Conservation (phyloP, 2,329 filamentous ascomycete genomes). For the Cryphonectria naterciae region DNA sequence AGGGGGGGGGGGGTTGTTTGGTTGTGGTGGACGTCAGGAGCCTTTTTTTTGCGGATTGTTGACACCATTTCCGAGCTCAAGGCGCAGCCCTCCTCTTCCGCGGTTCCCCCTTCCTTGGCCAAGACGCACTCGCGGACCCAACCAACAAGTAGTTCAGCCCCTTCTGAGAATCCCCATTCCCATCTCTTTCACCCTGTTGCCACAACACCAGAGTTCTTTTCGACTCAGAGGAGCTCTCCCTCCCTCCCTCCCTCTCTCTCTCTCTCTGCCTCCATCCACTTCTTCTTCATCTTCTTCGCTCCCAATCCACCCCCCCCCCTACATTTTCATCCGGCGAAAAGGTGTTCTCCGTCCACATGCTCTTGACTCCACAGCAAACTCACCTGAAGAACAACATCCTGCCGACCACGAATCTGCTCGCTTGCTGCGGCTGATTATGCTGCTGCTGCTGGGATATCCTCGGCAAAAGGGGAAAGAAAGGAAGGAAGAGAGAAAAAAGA, state of each 20-base stretch:
- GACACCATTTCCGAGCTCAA: not conserved
- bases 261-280: too few species aligned
- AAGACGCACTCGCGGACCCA: not conserved
- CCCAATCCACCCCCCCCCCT: too few species aligned
- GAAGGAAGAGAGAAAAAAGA: not conserved
- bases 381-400: conserved; percentile 53
- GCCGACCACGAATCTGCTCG: not conserved
- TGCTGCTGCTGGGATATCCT: not conserved
- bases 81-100: not conserved
- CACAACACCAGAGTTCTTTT: not conserved
- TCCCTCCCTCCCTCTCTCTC: too few species aligned
- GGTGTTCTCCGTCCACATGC: not conserved
- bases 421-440: not conserved
- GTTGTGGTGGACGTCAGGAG: not conserved
- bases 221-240: too few species aligned
- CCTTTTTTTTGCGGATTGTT: not conserved
- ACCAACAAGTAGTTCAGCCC: not conserved
- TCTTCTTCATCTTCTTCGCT: not conserved
- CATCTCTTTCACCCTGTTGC: not conserved
- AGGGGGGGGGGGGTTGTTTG: not conserved
- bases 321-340: too few species aligned
- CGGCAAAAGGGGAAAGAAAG: not conserved
- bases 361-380: conserved; percentile 17
- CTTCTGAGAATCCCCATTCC: not conserved
- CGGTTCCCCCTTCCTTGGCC: not conserved